These are phyloP conservation scores for Borovskyia barvae DNA, from an alignment of 208 protist genomes.

Conservation along the genomic window DNA sequence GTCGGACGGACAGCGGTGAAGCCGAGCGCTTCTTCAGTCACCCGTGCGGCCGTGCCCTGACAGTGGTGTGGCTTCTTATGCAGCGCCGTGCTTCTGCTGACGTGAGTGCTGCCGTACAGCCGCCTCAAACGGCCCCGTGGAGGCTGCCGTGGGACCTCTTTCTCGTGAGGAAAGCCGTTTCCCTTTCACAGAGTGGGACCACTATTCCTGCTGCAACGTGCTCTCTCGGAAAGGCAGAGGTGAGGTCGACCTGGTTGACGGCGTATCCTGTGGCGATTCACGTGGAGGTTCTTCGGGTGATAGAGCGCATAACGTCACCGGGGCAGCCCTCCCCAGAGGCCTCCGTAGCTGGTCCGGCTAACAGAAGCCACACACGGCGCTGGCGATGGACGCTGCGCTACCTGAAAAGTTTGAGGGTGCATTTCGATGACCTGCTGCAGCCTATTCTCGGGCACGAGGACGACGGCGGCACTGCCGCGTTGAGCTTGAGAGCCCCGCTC, in stretches of 20 bases:
- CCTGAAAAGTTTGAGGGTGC: conserved; percentile 4
- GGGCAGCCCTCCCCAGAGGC: neutral
- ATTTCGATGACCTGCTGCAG: too few relatives aligned
- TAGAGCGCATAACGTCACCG: conserved; percentile 16
- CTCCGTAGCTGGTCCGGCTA: neutral
- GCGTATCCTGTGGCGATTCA: conserved; percentile 34
- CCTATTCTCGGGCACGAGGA: too few relatives aligned
- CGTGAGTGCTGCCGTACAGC: too few relatives aligned
- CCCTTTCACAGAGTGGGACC: too few relatives aligned
- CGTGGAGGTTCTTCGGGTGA: conserved; percentile 27
- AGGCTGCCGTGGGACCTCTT: too few relatives aligned
- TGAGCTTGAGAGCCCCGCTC: too few relatives aligned
- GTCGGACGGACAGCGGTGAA: neutral
- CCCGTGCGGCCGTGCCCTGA: conserved; percentile 15
- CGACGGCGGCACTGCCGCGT: too few relatives aligned
- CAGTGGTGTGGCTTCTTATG: conserved; percentile 21
- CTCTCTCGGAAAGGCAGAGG: too few relatives aligned
- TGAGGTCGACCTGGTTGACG: too few relatives aligned
- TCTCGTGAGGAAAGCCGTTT: too few relatives aligned
- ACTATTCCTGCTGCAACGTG: too few relatives aligned
- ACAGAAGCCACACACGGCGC: conserved; percentile 2
- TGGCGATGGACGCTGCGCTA: conserved; percentile 37
- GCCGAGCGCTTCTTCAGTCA: conserved; percentile 20
- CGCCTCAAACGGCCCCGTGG: too few relatives aligned
- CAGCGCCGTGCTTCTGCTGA: neutral